Base-by-base conservation (phyloP, 768 basidiomycete genomes). In the Mycena amicta region DNA sequence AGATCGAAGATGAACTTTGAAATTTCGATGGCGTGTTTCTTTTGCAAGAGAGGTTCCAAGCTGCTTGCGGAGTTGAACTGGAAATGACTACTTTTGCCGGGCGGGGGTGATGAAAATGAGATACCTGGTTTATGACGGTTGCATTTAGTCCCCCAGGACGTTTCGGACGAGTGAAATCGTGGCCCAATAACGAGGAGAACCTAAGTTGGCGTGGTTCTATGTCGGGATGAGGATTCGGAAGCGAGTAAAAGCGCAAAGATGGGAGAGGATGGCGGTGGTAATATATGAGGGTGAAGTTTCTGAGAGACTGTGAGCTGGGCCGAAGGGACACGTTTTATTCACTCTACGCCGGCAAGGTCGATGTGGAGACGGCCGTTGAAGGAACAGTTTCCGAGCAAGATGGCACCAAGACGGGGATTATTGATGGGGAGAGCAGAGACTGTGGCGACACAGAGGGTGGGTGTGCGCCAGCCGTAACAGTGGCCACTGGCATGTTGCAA, bases 201-300 rank as follows among this genome's bases (percentile, higher is more conserved):
- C 55, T 15, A 52, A 33, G 30, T 23, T 45, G 50, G 58, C 60
- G 27, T 26, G 43, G 4, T 64, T 66, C 58, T 11, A 76, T 67
- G 3, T 72, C 69, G 33, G 18, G 33, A 50, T 79, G 74, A n/a
- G n/a, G n/a, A n/a, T n/a, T n/a, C n/a, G n/a, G n/a, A 22, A 89
- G 68, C 0, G 83, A 72, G 64, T 92, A 87, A 61, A 88, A 90
- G n/a, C 88, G 81, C 57, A 90, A 73, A 3, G 84, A 82, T 5
- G 72, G 70, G 18, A 75, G 70, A n/a, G 77, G 68, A 37, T 88
- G 87, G 13, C 83, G 80, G 45, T 71, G 68, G 66, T 88, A 90
- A 51, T 78, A 74, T 37, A 87, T 75, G 33, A 83, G 29, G 56
- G 56, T 68, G 60, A 64, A 70, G 5, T 69, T 52, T 31, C 66